A percentile compares a stretch with the other conserved stretches of the same genome.
These are phyloP conservation scores for Spizellomyces sp. DNA, from an alignment of 192 early-diverging fungal genomes.

Conservation along the genomic window DNA sequence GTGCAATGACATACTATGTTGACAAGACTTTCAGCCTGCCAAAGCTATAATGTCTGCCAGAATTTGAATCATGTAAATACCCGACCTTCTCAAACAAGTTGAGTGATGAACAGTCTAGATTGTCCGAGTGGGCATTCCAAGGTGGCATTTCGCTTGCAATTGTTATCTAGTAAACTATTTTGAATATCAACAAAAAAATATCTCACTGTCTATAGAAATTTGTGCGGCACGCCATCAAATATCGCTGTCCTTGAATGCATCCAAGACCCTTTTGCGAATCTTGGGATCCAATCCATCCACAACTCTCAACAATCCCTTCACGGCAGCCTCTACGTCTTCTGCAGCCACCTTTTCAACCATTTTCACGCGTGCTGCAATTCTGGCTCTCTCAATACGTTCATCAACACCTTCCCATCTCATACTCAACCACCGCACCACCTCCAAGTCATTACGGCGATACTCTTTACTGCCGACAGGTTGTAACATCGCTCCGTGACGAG, in stretches of 20 bases:
- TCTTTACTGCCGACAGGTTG: conserved; percentile 14
- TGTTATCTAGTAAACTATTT: no score
- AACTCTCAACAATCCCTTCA: conserved; percentile 42
- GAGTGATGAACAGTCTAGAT: no score
- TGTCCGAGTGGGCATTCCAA: no score
- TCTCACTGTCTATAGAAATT: no score
- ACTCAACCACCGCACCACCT: conserved; percentile 45
- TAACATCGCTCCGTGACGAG: background rate
- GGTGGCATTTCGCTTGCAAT: no score
- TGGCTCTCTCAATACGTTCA: conserved; percentile 39
- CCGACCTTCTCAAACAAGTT: no score
- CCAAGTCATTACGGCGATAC: conserved; percentile 35
- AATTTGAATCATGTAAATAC: no score
- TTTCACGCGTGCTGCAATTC: conserved; percentile 7
- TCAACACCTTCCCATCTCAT: conserved; percentile 36
- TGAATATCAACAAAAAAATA: no score
- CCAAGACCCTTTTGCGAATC: conserved; percentile 35
- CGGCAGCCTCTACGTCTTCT: conserved; percentile 38
- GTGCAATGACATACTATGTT: no score
- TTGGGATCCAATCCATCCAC: conserved; percentile 37
- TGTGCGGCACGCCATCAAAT: no score
- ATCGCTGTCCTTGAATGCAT: conserved; percentile 8
- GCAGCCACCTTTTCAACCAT: conserved; percentile 34
- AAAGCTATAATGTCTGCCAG: no score
- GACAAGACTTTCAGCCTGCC: no score